Evolutionary conservation across 139 green algal species (phyloP).

Genomic region (Pycnococcus provasolii): DNA sequence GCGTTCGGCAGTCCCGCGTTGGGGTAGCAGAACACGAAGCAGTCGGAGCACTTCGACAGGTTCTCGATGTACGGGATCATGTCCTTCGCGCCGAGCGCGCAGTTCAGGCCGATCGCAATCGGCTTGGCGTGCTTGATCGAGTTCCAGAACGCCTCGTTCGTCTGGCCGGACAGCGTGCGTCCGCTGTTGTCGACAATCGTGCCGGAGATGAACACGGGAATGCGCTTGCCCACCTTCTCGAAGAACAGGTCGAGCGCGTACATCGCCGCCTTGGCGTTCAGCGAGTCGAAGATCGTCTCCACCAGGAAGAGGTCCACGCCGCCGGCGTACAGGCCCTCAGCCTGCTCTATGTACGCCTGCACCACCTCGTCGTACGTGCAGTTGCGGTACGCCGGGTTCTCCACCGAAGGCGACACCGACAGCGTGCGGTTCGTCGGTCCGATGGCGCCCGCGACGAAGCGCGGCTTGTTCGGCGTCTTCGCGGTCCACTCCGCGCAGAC

Average conservation of each 20-base stretch:
- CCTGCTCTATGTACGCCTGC: slow-evolving; percentile 85
- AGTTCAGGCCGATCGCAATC: slow-evolving; percentile 92
- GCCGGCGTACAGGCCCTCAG: slow-evolving; percentile 66
- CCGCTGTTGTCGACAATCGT: slow-evolving; percentile 92
- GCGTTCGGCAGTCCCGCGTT: slow-evolving; percentile 96
- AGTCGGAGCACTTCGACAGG: slow-evolving; percentile 72
- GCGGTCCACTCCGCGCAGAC: slow-evolving; percentile 52
- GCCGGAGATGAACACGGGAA: slow-evolving; percentile 89
- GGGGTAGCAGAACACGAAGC: slow-evolving; percentile 93
- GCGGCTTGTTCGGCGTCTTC: slow-evolving; percentile 54
- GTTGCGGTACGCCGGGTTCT: slow-evolving; percentile 88
- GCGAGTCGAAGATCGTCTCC: slow-evolving; percentile 98
- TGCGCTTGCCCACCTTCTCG: slow-evolving; percentile 51
- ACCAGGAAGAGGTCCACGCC: slow-evolving; percentile 93
- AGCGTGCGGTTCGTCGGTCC: slow-evolving; percentile 95
- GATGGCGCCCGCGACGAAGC: slow-evolving; percentile 89
- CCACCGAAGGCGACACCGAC: slow-evolving; percentile 83
- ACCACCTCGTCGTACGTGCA: slow-evolving; percentile 95
- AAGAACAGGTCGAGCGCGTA: slow-evolving; percentile 91
- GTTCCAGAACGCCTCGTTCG: slow-evolving; percentile 98
- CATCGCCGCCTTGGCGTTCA: slow-evolving; percentile 92
- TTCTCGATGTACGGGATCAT: slow-evolving; percentile 92
- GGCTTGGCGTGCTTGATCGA: slow-evolving; percentile 78
- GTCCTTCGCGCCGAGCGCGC: slow-evolving; percentile 83
- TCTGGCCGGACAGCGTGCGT: slow-evolving; percentile 90